Base-by-base conservation (phyloP, 2,329 filamentous ascomycete species). In the Neofusicoccum kwambonambiense region DNA sequence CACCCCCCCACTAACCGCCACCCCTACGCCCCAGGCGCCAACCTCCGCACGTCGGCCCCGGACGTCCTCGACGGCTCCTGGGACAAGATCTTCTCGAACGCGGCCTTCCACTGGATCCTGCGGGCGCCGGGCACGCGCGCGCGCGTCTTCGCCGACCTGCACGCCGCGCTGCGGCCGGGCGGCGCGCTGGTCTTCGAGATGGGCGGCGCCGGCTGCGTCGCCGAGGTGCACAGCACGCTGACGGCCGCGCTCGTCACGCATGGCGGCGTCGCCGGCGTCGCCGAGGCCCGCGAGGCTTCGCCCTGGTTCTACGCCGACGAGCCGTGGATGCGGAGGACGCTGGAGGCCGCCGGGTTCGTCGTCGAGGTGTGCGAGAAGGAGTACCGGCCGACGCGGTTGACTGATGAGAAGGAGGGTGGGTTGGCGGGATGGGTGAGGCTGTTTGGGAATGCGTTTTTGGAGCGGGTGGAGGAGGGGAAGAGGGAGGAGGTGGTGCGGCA, bases 301-400 rank as follows among this genome's bases (percentile, higher is more conserved):
- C 89, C 89, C 4, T 92, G 89, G 89, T 91, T 90, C 75, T 92
- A 91, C 73, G 87, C 89, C 0, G 87, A 88, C 67, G 86, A 88
- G 70, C 73, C 68, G 0, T 89, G 87, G 87, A 83, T 86, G 73
- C 69, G 69, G 45, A 64, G 67, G 15, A 71, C 73, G 3, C 68
- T 84, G 39, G 70, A 76, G 56, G 66, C 72, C 2, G 70, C 74
- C 2, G 81, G 81, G 0, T 83, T 84, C 57, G 47, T 17, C 34
- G 79, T 83, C 67, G 72, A 79, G 22, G 74, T 77, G 56, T 80
- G 80, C 6, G 89, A 92, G 78, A 74, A 81, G 19, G 87, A 90
- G 77, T 90, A 88, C 78, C 76, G 89, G 60, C 87, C 88, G 31
- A 91, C 89, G 31, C 79, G 73, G 65, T 67, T 82, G 44, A 82